Evolutionary conservation across 148 eudicot genomes (phyloP).

Genomic region (Cornus controversa): DNA sequence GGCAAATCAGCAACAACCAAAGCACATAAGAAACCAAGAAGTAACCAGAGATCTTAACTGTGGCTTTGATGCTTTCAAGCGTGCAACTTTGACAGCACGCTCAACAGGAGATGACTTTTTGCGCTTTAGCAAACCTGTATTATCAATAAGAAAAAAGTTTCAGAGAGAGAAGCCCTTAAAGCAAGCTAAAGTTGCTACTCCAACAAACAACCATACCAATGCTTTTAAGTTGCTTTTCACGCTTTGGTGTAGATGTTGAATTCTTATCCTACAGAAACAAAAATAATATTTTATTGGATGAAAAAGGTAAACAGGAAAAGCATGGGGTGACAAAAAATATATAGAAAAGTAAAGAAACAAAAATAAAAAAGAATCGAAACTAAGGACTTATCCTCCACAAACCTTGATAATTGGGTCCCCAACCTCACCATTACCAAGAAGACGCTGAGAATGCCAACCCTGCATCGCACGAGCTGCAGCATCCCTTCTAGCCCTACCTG

Average conservation of each 20-base stretch:
- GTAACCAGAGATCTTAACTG: constrained; percentile 51
- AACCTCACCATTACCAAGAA: constrained; percentile 86
- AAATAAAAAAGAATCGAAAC: background rate
- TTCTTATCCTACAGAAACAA: constrained; percentile 62
- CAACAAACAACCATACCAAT: constrained; percentile 49
- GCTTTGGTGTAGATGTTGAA: constrained; percentile 45
- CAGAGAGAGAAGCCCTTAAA: background rate
- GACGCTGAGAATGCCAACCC: constrained; percentile 78
- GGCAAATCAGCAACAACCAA: background rate
- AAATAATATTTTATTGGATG: constrained; percentile 1
- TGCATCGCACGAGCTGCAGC: constrained; percentile 68
- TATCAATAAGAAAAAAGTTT: constrained; percentile 10
- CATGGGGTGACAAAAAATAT: constrained; percentile 2
- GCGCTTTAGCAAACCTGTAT: constrained; percentile 71
- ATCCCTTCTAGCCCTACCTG: constrained; percentile 64
- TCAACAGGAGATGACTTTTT: constrained; percentile 63
- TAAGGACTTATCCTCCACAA: constrained; percentile 11
- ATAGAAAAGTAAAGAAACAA: background rate
- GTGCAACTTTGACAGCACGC: constrained; percentile 48
- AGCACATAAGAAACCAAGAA: background rate
- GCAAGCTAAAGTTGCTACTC: background rate
- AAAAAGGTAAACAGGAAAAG: background rate
- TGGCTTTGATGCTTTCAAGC: constrained; percentile 42
- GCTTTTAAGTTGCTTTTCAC: constrained; percentile 75
- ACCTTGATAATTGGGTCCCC: constrained; percentile 69